Conservation (phyloP, 345 rosid species). For the Salix caprea region DNA sequence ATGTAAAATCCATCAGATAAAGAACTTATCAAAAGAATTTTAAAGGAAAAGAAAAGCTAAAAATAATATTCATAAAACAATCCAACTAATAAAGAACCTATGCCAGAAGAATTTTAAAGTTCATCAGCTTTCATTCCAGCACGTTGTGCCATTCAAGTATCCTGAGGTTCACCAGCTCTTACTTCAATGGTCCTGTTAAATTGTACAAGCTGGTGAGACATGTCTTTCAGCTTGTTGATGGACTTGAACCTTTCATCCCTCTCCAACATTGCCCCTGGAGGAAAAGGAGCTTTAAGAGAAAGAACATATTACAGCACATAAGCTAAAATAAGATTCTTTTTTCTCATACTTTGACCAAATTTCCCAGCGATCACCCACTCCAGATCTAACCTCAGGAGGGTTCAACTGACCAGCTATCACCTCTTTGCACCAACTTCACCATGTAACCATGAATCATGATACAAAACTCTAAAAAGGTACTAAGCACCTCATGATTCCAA, state of each 20-base stretch:
- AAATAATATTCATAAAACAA: background rate
- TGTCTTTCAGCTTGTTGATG: background rate
- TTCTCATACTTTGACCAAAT: background rate
- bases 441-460: background rate
- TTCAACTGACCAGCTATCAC: background rate
- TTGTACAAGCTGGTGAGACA: background rate
- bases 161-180: background rate
- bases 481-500: background rate
- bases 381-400: background rate
- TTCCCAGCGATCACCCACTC: background rate
- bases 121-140: background rate
- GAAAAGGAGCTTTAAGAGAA: background rate
- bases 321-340: background rate
- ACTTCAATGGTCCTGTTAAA: background rate
- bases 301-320: background rate
- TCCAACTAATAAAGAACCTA: background rate
- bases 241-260: background rate
- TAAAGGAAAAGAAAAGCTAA: background rate
- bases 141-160: background rate
- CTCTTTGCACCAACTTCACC: background rate
- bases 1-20: background rate
- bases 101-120: background rate
- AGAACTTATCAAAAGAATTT: background rate
- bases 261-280: background rate
- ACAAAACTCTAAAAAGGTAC: background rate